These are phyloP conservation scores for Globisporangium nunn DNA, from an alignment of 352 stramenopile genomes.

Conservation along the genomic window DNA sequence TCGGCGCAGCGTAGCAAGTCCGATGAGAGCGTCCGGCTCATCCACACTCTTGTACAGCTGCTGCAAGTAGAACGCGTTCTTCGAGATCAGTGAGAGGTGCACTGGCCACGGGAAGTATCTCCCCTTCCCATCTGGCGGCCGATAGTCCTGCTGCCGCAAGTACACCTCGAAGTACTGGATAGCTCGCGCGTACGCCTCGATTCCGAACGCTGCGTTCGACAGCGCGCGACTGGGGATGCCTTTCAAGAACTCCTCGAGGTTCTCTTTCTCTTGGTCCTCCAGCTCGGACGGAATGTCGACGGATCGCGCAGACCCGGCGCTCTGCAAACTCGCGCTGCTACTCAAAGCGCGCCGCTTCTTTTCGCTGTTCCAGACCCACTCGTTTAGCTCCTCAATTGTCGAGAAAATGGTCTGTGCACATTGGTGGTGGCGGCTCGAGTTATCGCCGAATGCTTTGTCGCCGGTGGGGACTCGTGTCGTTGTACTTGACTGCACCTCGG, in stretches of 20 bases:
- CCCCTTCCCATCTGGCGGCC: neutral
- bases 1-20: slow-evolving; percentile 47
- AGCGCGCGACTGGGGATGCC: slow-evolving; percentile 54
- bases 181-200: slow-evolving; percentile 61
- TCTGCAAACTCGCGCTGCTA: slow-evolving; percentile 25
- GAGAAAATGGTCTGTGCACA: slow-evolving; percentile 83
- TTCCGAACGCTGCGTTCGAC: slow-evolving; percentile 63
- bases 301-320: slow-evolving; percentile 26
- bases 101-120: slow-evolving; percentile 22
- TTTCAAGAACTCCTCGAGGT: slow-evolving; percentile 72
- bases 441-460: slow-evolving; percentile 26
- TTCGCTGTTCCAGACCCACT: slow-evolving; percentile 83
- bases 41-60: slow-evolving; percentile 74
- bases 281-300: slow-evolving; percentile 40
- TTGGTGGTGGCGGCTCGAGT: slow-evolving; percentile 76
- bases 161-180: slow-evolving; percentile 76
- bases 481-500: slow-evolving; percentile 16
- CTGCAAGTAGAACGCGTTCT: slow-evolving; percentile 64
- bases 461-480: slow-evolving; percentile 5
- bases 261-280: slow-evolving; percentile 71
- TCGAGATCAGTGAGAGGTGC: slow-evolving; percentile 38
- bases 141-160: slow-evolving; percentile 45
- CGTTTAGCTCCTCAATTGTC: slow-evolving; percentile 82
- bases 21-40: slow-evolving; percentile 57
- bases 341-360: slow-evolving; percentile 70